These are phyloP conservation scores for Daedaleopsis sinensis DNA, from an alignment of 768 basidiomycete genomes.

Conservation along the genomic window DNA sequence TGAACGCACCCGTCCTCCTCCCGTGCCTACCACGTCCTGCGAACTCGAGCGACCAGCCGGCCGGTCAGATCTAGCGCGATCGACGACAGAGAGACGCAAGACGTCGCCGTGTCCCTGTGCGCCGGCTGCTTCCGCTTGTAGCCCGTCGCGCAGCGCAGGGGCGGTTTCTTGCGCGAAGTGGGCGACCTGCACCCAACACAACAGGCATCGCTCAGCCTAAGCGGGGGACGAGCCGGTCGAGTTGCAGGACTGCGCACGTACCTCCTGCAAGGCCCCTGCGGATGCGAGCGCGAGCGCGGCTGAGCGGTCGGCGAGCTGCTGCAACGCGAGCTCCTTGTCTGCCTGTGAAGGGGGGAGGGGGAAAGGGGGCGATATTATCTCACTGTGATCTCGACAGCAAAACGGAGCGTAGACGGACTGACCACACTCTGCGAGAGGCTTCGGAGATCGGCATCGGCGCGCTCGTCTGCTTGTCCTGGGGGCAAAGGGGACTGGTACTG, in stretches of 20 bases:
- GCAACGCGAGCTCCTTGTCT: constrained; percentile 14
- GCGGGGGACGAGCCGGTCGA: too few relatives aligned
- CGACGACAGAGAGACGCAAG: constrained; percentile 16
- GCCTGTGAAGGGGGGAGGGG: background rate
- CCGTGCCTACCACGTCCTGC: background rate
- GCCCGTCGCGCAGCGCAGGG: constrained; percentile 4
- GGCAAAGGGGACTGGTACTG: background rate
- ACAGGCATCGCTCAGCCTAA: too few relatives aligned
- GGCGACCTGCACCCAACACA: background rate
- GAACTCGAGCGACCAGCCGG: too few relatives aligned
- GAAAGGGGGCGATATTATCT: too few relatives aligned
- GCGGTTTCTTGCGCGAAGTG: constrained; percentile 3
- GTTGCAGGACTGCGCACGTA: background rate
- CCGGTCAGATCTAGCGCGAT: background rate
- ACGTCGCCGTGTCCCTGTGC: constrained; percentile 18
- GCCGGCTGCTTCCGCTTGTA: constrained; percentile 5
- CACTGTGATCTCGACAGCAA: background rate
- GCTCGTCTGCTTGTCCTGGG: too few relatives aligned
- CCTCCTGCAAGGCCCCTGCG: constrained; percentile 7
- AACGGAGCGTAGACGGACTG: background rate
- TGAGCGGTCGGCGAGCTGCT: constrained; percentile 7
- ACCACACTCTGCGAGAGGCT: background rate
- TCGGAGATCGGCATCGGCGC: background rate
- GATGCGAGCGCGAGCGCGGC: constrained; percentile 9
- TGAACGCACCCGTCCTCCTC: constrained; percentile 6